Evolutionary conservation across 345 rosid species (phyloP).

Genomic region (Eucalyptus marginata): DNA sequence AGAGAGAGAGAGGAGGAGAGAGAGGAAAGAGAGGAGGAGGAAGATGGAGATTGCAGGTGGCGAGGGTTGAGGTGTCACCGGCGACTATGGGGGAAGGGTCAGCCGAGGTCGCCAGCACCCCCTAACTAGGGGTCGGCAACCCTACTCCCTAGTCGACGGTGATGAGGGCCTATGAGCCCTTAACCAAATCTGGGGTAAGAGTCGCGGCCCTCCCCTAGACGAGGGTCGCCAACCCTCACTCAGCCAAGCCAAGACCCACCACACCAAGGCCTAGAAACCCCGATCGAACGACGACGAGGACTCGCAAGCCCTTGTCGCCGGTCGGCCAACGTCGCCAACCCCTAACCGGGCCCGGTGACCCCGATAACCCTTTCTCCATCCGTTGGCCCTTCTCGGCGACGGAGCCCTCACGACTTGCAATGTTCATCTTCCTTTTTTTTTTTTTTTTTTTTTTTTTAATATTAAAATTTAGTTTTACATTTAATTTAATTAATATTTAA

Average conservation of each 20-base stretch:
- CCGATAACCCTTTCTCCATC: rapidly evolving
- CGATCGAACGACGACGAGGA: rapidly evolving
- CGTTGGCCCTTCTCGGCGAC: rapidly evolving
- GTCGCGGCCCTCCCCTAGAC: too few relatives aligned
- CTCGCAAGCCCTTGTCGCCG: rapidly evolving
- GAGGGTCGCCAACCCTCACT: rapidly evolving
- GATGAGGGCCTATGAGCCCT: too few relatives aligned
- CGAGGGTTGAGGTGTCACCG: rapidly evolving
- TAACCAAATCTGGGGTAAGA: rapidly evolving
- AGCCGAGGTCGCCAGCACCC: rapidly evolving
- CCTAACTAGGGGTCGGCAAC: rapidly evolving
- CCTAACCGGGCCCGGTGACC: rapidly evolving
- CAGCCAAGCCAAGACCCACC: rapidly evolving
- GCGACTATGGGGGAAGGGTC: rapidly evolving
- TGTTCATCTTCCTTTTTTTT: too few relatives aligned
- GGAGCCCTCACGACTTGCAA: too few relatives aligned
- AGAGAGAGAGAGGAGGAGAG: too few relatives aligned
- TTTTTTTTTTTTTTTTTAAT: too few relatives aligned
- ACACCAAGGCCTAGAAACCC: too few relatives aligned
- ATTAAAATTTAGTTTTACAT: too few relatives aligned
- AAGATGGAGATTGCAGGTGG: too few relatives aligned
- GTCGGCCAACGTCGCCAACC: rapidly evolving
- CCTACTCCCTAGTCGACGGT: rapidly evolving
- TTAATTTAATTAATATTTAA: too few relatives aligned
- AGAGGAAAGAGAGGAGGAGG: too few relatives aligned